phyloP scores from a whole-genome alignment of 257 asterid genomes.

The Gynochthodes officinalis region DNA sequence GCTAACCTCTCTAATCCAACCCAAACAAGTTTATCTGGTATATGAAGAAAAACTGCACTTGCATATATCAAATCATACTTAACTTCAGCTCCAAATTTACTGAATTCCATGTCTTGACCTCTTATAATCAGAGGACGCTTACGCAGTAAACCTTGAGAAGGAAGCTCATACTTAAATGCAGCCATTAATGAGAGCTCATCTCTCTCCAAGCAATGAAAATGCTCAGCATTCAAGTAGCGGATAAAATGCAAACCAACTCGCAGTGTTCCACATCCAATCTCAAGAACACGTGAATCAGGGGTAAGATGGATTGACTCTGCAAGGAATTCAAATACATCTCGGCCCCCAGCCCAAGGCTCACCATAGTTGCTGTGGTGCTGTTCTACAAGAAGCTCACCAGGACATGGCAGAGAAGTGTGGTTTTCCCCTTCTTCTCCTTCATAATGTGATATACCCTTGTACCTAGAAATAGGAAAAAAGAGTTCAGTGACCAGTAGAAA shows the following conservation, averaged over 20 bases:
- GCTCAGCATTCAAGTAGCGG: conserved; percentile 62
- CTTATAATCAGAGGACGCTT: conserved; percentile 83
- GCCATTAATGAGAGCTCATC: conserved; percentile 97
- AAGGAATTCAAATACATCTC: conserved; percentile 85
- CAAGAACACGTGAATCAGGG: conserved; percentile 70
- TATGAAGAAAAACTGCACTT: conserved; percentile 92
- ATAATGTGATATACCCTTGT: conserved; percentile 90
- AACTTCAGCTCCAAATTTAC: conserved; percentile 57
- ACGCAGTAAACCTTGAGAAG: conserved; percentile 74
- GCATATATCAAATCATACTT: conserved; percentile 75
- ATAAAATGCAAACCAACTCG: conserved; percentile 94
- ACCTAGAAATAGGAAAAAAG: conserved; percentile 24
- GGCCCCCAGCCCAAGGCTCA: conserved; percentile 99
- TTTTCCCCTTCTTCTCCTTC: conserved; percentile 72
- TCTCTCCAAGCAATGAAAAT: conserved; percentile 82
- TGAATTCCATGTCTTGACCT: conserved; percentile 93
- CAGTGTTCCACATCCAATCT: conserved; percentile 96
- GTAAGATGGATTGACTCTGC: conserved; percentile 56
- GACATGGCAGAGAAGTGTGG: conserved; percentile 93
- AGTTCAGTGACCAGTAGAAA: neutral
- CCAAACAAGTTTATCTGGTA: conserved; percentile 94
- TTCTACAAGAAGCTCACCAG: conserved; percentile 87
- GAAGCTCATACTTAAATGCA: conserved; percentile 86
- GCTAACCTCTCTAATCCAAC: conserved; percentile 70
- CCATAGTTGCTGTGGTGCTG: conserved; percentile 97